These are phyloP conservation scores for Pseudogymnoascus sp. DNA, from an alignment of 2,329 filamentous ascomycete genomes.

Conservation along the genomic window DNA sequence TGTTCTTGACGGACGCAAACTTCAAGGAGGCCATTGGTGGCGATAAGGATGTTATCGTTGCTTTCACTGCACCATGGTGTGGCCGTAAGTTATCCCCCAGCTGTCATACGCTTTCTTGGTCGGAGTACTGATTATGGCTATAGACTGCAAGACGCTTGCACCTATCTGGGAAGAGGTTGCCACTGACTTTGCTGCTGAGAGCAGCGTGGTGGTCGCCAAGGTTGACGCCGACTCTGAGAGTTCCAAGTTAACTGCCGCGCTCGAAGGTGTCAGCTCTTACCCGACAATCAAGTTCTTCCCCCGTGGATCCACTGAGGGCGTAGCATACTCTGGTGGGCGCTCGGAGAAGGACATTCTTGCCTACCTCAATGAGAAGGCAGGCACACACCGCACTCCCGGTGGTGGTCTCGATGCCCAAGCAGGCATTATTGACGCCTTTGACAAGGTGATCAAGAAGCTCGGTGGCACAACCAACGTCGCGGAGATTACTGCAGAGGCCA, in stretches of 20 bases:
- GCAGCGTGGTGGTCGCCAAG: conserved; percentile 80
- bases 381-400: conserved; percentile 75
- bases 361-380: conserved; percentile 83
- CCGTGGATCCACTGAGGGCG: conserved; percentile 66
- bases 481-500: conserved; percentile 62
- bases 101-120: background rate
- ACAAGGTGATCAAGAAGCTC: conserved; percentile 69
- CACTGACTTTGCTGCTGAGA: conserved; percentile 69
- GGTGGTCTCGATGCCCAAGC: conserved; percentile 72
- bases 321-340: conserved; percentile 69
- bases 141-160: conserved; percentile 94
- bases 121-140: conserved; percentile 15
- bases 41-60: conserved; percentile 85
- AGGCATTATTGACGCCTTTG: conserved; percentile 74
- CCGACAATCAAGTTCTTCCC: conserved; percentile 98
- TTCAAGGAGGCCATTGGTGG: conserved; percentile 73
- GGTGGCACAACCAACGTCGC: conserved; percentile 50
- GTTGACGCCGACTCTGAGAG: conserved; percentile 87
- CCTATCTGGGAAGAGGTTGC: conserved; percentile 86
- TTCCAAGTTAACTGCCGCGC: conserved; percentile 68
- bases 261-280: conserved; percentile 76
- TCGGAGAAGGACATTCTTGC: conserved; percentile 66
- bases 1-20: conserved; percentile 69
- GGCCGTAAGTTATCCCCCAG: conserved; percentile 65
- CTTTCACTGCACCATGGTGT: conserved; percentile 98